Base-by-base conservation (phyloP, 2,329 filamentous ascomycete genomes). In the Aphanocladium album region DNA sequence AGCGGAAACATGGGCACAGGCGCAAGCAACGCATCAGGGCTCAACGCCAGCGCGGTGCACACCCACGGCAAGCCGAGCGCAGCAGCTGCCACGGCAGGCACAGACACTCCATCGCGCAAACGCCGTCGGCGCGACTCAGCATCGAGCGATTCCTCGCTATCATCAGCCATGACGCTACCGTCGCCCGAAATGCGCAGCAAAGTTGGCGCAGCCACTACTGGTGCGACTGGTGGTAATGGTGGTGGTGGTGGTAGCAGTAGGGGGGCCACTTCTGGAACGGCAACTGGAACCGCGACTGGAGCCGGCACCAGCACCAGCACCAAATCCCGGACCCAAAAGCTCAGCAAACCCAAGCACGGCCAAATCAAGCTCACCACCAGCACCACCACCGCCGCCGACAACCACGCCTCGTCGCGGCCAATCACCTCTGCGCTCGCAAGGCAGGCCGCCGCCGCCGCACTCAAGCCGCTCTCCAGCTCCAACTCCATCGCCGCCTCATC, bases 61-160 rank as follows among this genome's bases (percentile, higher is more conserved):
- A 59, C 49, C 45, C 57, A 54, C 55, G 56, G 17, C 39, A 37
- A 60, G 43, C 33, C 49, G 52, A 50, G 39, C 46, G 52, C 39
- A 21, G 51, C 43, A 30, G 30, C 57, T 30, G 53, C 60, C 39
- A 55, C 52, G 25, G 60, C 53, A 19, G 65, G 66, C 52, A 67
- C 55, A 45, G 60, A 71, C 62, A 77, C 75, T 30, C 74, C 75
- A 35, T 72, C 72, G 59, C 70, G 72, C 25, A 74, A 67, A 69
- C 69, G 71, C 60, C 64, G 64, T 30, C 69, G 76, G 46, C 69
- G 73, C 39, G 71, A 71, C 60, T 78, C 76, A 37, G 73, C 67
- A 33, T 74, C 73, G 8, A 78, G 76, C 69, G 74, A 76, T 65
- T 78, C 76, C 21, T 77, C 76, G n/a, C 71, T 78, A 27, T 77